Evolutionary conservation across 441 rosid genomes (phyloP).

Genomic region (Kokia cookei): DNA sequence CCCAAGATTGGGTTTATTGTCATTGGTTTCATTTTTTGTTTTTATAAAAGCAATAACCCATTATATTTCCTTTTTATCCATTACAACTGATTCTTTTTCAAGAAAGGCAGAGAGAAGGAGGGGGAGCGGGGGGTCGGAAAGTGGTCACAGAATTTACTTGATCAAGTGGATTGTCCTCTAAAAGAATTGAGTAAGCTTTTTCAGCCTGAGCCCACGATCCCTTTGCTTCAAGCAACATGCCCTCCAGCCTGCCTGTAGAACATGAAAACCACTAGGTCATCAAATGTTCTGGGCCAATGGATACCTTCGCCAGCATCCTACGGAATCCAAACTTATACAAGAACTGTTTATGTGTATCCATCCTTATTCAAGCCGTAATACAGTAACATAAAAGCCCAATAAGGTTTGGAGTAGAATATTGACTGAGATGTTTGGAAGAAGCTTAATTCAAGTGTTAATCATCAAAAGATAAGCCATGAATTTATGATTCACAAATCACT

Average conservation of each 20-base stretch:
- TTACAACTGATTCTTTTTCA: neutral
- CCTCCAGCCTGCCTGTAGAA: constrained; percentile 78
- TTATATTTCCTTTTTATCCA: neutral
- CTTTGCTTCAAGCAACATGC: constrained; percentile 84
- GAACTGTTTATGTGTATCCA: neutral
- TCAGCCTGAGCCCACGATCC: constrained; percentile 88
- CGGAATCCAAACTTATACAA: constrained; percentile 2
- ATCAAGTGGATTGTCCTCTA: constrained; percentile 89
- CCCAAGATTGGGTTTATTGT: constrained; percentile 2
- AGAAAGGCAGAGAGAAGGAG: neutral
- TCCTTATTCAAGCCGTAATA: neutral
- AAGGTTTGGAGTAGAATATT: neutral
- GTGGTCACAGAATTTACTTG: constrained; percentile 40
- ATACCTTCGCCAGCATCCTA: neutral
- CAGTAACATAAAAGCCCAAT: neutral
- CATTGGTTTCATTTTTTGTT: neutral
- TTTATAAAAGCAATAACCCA: neutral
- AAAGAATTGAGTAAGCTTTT: constrained; percentile 75
- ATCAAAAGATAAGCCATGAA: constrained; percentile 2
- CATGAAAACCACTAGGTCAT: constrained; percentile 1
- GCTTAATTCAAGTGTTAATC: neutral
- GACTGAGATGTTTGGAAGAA: neutral
- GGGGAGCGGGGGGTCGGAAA: neutral
- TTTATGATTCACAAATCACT: neutral
- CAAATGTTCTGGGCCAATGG: neutral